Percentiles rank a stretch among this genome's conserved stretches.
Evolutionary conservation across 441 rosid genomes (phyloP).

Genomic region (Lagerstroemia fauriei): DNA sequence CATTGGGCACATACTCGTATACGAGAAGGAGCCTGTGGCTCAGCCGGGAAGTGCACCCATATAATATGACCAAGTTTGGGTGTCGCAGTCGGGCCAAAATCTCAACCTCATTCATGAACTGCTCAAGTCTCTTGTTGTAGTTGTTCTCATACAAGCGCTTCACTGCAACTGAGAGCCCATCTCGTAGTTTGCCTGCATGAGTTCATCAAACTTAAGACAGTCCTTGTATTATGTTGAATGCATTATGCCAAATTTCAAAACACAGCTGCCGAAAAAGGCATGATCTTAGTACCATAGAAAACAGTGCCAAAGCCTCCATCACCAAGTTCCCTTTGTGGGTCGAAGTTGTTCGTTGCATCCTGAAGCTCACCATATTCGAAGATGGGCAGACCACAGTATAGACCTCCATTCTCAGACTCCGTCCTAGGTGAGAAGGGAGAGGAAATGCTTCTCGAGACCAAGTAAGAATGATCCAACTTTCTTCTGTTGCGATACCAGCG

Average conservation of each 20-base stretch:
- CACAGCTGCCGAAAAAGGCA: too few relatives aligned
- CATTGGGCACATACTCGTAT: constrained; percentile 21
- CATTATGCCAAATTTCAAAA: not conserved
- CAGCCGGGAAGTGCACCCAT: constrained; percentile 25
- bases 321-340: constrained; percentile 18
- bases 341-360: constrained; percentile 19
- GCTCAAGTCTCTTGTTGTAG: constrained; percentile 26
- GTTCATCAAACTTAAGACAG: not conserved
- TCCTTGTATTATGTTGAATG: not conserved
- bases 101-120: constrained; percentile 20
- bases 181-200: constrained; percentile 24
- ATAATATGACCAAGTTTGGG: constrained; percentile 19
- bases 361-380: constrained; percentile 11
- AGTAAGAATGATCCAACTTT: not conserved
- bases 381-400: not conserved
- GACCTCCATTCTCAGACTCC: constrained; percentile 18
- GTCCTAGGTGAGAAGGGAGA: constrained; percentile 12
- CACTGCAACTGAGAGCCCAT: constrained; percentile 25
- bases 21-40: constrained; percentile 24
- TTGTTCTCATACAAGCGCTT: constrained; percentile 25
- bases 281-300: constrained; percentile 13
- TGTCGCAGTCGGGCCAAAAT: constrained; percentile 19
- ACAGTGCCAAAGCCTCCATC: constrained; percentile 31
- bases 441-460: not conserved
- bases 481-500: not conserved